A percentile compares a stretch with the other conserved stretches of the same genome.
These are phyloP conservation scores for Xanthoconium purpureum DNA, from an alignment of 768 basidiomycete species.

Conservation along the genomic window DNA sequence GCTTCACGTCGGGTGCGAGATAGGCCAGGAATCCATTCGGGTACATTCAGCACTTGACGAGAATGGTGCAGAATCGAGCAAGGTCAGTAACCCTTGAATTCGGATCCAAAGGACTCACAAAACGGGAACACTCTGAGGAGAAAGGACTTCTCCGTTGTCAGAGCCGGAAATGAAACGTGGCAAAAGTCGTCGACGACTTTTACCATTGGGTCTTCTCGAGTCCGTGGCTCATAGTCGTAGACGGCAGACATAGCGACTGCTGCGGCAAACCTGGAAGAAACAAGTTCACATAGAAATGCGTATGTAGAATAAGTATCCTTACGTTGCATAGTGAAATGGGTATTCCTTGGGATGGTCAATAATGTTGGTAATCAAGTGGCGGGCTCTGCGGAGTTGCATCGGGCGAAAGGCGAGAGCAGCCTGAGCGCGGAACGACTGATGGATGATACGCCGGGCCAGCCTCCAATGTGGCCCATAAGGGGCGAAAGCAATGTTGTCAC, in stretches of 20 bases:
- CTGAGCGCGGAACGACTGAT: conserved; percentile 6
- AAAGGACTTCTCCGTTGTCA: conserved; percentile 2
- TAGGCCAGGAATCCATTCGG: conserved; percentile 39
- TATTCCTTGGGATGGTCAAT: not conserved
- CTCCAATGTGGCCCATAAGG: conserved; percentile 1
- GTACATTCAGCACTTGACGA: not conserved
- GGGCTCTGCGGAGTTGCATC: conserved; percentile 5
- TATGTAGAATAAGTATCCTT: not conserved
- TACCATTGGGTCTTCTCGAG: not conserved
- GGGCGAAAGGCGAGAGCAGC: not conserved
- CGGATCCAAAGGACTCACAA: not conserved
- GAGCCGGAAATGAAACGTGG: not conserved
- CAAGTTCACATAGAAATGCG: not conserved
- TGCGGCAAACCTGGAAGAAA: not conserved
- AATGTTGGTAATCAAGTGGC: not conserved
- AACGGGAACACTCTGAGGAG: conserved; percentile 9
- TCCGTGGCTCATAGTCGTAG: not conserved
- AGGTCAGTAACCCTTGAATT: no score
- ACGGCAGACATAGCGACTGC: not conserved
- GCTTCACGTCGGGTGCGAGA: conserved; percentile 32
- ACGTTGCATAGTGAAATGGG: not conserved
- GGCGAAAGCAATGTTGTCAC: not conserved
- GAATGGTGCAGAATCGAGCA: no score
- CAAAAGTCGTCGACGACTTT: not conserved
- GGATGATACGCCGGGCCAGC: conserved; percentile 6